Conservation (phyloP, 2,329 filamentous ascomycete species). For the Thelonectria olida region DNA sequence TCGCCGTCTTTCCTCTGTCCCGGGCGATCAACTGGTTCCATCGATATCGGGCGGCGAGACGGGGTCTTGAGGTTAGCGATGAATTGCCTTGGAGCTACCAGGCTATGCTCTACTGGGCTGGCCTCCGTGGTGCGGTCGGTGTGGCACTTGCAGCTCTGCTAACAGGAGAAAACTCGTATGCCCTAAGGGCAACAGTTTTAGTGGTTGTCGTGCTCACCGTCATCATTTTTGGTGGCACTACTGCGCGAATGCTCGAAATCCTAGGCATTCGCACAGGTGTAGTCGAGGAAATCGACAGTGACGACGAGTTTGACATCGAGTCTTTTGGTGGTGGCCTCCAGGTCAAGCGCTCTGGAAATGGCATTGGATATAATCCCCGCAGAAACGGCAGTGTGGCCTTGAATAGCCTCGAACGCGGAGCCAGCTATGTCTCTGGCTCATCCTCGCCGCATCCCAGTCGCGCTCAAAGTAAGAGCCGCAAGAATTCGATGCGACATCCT, state of each 20-base stretch:
- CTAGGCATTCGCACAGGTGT: conserved; percentile 96
- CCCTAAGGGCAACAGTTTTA: conserved; percentile 91
- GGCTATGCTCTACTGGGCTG: conserved; percentile 99
- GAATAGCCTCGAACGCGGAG: conserved; percentile 58
- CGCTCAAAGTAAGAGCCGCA: conserved; percentile 61
- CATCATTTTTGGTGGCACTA: conserved; percentile 98
- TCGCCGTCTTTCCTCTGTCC: conserved; percentile 93
- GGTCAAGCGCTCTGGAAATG: conserved; percentile 80
- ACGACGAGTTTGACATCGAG: conserved; percentile 99
- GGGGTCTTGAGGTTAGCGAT: conserved; percentile 78
- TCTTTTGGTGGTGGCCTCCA: conserved; percentile 76
- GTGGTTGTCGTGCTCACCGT: conserved; percentile 97
- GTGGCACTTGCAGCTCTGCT: conserved; percentile 93
- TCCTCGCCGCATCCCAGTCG: conserved; percentile 58
- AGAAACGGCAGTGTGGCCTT: conserved; percentile 69
- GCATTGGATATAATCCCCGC: conserved; percentile 80
- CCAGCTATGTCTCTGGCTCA: conserved; percentile 63
- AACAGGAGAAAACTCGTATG: conserved; percentile 81
- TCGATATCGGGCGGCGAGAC: conserved; percentile 81
- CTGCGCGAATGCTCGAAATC: conserved; percentile 96
- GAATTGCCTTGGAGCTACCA: conserved; percentile 96
- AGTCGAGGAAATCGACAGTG: conserved; percentile 95
- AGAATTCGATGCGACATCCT: conserved; percentile 54
- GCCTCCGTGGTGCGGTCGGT: conserved; percentile 92
- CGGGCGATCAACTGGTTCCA: conserved; percentile 92